Evolutionary conservation across 2,329 filamentous ascomycete genomes (phyloP).

Genomic region (Arthrinium puccinioides): DNA sequence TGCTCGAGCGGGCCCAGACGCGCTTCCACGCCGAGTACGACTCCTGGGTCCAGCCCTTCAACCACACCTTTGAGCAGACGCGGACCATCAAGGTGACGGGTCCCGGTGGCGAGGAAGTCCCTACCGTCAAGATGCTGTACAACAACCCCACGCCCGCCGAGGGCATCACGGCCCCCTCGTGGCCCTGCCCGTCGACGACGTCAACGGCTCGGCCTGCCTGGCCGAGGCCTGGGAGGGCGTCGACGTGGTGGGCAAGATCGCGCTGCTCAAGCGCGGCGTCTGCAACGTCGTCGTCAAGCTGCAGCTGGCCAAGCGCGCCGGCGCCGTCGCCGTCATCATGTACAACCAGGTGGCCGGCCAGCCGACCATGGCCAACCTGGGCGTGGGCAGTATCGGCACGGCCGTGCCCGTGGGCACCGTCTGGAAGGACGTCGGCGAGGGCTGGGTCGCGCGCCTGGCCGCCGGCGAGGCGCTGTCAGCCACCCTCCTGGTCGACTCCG

Average conservation of each 20-base stretch:
- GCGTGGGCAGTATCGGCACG: constrained; percentile 28
- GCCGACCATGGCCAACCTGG: constrained; percentile 44
- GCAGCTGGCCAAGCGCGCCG: no score
- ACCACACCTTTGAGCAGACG: constrained; percentile 36
- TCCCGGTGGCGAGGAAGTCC: constrained; percentile 35
- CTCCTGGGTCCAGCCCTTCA: constrained; percentile 38
- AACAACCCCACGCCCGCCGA: constrained; percentile 37
- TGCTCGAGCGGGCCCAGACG: constrained; percentile 36
- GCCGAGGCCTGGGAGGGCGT: constrained; percentile 36
- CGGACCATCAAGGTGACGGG: constrained; percentile 34
- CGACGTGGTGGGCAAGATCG: constrained; percentile 35
- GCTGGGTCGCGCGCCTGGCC: constrained; percentile 25
- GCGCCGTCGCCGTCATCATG: constrained; percentile 48
- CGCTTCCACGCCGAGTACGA: constrained; percentile 33
- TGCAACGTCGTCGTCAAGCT: constrained; percentile 36
- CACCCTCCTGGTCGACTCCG: constrained; percentile 27
- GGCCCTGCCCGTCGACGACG: no score
- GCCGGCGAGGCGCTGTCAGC: constrained; percentile 26
- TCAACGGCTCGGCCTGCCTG: constrained; percentile 30
- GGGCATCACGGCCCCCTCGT: no score
- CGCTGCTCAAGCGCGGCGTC: constrained; percentile 35
- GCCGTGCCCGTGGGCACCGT: constrained; percentile 30
- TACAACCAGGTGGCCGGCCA: constrained; percentile 52
- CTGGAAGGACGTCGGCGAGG: constrained; percentile 24
- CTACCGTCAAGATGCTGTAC: constrained; percentile 36